Percentiles rank a stretch among this genome's conserved stretches.
Evolutionary conservation across 164 flowering plant species (phyloP).

Genomic region (Umbellularia californica): DNA sequence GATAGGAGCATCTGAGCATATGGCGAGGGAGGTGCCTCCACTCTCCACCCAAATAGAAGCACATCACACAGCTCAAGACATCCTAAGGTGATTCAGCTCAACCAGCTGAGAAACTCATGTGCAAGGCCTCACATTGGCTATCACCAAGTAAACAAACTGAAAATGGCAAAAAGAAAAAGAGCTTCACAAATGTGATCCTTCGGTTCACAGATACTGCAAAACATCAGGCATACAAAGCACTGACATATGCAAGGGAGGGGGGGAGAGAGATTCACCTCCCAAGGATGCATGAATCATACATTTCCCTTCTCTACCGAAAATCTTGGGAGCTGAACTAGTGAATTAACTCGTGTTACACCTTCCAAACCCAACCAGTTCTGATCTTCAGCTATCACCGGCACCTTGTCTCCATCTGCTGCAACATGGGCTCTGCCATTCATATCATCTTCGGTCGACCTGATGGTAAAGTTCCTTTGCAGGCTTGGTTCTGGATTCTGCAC

Average conservation of each 20-base stretch:
- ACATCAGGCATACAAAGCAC: too few species aligned
- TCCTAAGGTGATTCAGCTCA: neutral
- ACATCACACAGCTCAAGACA: too few species aligned
- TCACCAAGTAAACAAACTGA: too few species aligned
- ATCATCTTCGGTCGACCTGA: constrained; percentile 58
- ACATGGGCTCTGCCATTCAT: constrained; percentile 17
- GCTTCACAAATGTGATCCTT: too few species aligned
- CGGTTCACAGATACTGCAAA: too few species aligned
- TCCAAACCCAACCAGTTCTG: constrained; percentile 85
- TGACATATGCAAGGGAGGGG: neutral
- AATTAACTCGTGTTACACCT: constrained; percentile 85
- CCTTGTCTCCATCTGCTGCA: constrained; percentile 30
- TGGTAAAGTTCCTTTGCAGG: constrained; percentile 62
- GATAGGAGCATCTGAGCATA: too few species aligned
- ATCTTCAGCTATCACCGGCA: constrained; percentile 36
- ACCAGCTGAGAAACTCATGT: neutral
- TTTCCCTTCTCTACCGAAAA: constrained; percentile 63
- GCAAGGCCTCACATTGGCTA: neutral
- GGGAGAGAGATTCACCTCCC: neutral
- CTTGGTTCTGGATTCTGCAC: constrained; percentile 63
- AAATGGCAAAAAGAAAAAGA: too few species aligned
- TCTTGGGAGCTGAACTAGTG: constrained; percentile 88
- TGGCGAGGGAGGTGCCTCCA: too few species aligned
- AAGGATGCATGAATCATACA: constrained; percentile 21
- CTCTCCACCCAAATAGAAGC: too few species aligned